Evolutionary conservation across 2,329 filamentous ascomycete genomes (phyloP).

Genomic region (Bertia moriformis): DNA sequence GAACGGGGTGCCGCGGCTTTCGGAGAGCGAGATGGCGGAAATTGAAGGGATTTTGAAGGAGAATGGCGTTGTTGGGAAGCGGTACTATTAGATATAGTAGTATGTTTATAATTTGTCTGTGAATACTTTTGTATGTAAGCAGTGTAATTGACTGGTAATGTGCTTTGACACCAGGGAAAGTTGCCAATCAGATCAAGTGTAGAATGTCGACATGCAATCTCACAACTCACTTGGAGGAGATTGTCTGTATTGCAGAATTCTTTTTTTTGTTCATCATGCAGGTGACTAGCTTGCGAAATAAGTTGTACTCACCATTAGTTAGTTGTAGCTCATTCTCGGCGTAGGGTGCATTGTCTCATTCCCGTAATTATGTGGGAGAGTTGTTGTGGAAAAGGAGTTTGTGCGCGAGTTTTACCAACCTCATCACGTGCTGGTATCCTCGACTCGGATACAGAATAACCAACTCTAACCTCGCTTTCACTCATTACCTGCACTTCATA

Average conservation of each 20-base stretch:
- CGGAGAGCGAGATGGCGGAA: slow-evolving; percentile 25
- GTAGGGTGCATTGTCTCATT: no score
- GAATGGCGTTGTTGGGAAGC: slow-evolving; percentile 21
- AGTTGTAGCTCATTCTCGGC: no score
- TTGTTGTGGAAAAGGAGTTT: no score
- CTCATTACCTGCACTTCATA: no score
- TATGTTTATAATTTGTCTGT: background rate
- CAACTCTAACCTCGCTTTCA: no score
- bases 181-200: slow-evolving; percentile 1
- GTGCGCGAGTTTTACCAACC: background rate
- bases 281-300: background rate
- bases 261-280: background rate
- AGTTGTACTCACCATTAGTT: background rate
- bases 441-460: no score
- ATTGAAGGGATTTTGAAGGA: slow-evolving; percentile 33
- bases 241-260: slow-evolving; percentile 1
- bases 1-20: slow-evolving; percentile 12
- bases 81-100: slow-evolving; percentile 16
- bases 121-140: no score
- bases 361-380: no score
- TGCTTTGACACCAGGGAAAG: no score
- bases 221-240: background rate
- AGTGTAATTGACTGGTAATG: no score
- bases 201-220: slow-evolving; percentile 1
- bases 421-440: background rate